Conservation (phyloP, 805 yeast species). For the Cephaloascus fragrans region DNA sequence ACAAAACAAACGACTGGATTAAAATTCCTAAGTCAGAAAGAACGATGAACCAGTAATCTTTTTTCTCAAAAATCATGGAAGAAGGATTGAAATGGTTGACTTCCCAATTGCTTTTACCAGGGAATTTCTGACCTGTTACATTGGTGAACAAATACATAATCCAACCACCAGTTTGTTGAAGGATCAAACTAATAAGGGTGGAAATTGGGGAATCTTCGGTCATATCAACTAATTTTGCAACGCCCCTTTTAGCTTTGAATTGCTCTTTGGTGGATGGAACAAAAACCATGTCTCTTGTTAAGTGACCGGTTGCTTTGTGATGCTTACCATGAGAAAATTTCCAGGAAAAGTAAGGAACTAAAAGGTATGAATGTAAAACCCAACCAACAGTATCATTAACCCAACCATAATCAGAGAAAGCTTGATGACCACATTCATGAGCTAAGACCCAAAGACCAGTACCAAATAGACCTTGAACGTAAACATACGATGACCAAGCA, state of each 20-base stretch:
- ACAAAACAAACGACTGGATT: slow-evolving; percentile 31
- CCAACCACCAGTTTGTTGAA: slow-evolving; percentile 51
- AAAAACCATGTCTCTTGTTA: slow-evolving; percentile 51
- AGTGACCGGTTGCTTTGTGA: slow-evolving; percentile 55
- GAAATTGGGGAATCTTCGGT: slow-evolving; percentile 47
- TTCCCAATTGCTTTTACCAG: slow-evolving; percentile 28
- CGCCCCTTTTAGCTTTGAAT: slow-evolving; percentile 21
- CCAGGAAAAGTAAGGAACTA: slow-evolving; percentile 58
- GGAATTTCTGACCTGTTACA: slow-evolving; percentile 43
- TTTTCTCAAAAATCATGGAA: slow-evolving; percentile 43
- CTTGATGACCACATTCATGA: slow-evolving; percentile 59
- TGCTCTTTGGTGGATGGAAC: slow-evolving; percentile 44
- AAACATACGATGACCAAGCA: slow-evolving; percentile 30
- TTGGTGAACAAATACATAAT: slow-evolving; percentile 39
- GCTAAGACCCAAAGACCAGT: slow-evolving; percentile 56
- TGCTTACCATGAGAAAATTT: slow-evolving; percentile 51
- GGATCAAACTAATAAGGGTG: slow-evolving; percentile 28
- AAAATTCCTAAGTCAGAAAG: slow-evolving; percentile 48
- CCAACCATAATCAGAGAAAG: slow-evolving; percentile 43
- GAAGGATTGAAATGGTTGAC: slow-evolving; percentile 46
- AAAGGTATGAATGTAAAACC: slow-evolving; percentile 46
- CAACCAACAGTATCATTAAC: slow-evolving; percentile 52
- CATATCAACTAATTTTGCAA: slow-evolving; percentile 29
- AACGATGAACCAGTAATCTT: slow-evolving; percentile 46
- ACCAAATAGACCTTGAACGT: slow-evolving; percentile 36